A percentile compares a stretch with the other conserved stretches of the same genome.
phyloP scores from a whole-genome alignment of 73 alveolate genomes.

The Paramecium octaurelia region DNA sequence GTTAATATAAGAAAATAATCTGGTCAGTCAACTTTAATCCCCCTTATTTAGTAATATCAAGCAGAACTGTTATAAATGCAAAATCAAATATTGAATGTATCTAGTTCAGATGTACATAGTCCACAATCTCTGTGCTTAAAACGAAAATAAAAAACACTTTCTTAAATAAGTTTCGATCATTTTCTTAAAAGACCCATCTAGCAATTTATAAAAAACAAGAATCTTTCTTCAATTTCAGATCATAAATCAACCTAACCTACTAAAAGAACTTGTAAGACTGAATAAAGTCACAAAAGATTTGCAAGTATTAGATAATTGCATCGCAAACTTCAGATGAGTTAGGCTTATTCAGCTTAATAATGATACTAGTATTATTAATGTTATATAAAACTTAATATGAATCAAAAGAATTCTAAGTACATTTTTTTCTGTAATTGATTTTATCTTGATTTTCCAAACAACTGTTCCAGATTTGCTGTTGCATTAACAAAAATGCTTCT shows the following conservation, averaged over 20 bases:
- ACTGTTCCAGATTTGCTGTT: conserved; percentile 16
- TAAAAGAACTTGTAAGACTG: conserved; percentile 19
- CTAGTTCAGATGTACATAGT: not conserved
- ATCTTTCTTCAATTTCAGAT: not conserved
- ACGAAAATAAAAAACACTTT: not conserved
- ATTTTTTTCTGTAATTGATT: conserved; percentile 10
- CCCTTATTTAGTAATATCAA: not conserved
- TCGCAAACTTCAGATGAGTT: not conserved
- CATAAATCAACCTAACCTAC: not conserved
- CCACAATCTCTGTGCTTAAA: not conserved
- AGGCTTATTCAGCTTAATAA: not conserved
- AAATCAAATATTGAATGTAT: not conserved
- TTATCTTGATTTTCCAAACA: conserved; percentile 43
- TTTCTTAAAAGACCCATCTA: not conserved
- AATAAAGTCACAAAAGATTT: not conserved
- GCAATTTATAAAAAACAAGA: not conserved
- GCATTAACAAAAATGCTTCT: conserved; percentile 43
- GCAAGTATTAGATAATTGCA: not conserved
- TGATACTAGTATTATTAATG: not conserved
- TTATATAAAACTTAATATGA: not conserved
- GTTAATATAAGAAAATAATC: not conserved
- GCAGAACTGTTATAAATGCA: not conserved
- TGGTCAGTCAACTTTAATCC: not conserved
- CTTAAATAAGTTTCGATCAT: not conserved
- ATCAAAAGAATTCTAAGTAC: conserved; percentile 45